These are phyloP conservation scores for Fusarium xyrophilum DNA, from an alignment of 2,329 filamentous ascomycete genomes.

Conservation along the genomic window DNA sequence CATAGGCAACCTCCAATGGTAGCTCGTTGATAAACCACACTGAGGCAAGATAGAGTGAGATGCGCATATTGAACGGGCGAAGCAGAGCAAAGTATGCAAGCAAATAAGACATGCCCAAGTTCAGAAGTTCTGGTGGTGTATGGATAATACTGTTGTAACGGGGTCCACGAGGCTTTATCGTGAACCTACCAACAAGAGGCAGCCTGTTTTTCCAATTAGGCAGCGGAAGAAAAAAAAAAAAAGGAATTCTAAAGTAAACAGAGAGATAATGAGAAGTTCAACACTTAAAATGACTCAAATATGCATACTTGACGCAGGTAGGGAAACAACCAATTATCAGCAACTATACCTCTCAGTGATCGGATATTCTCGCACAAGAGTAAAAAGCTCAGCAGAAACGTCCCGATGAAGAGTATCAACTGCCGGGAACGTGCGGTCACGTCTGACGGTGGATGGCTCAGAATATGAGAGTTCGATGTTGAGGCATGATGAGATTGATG, in stretches of 20 bases:
- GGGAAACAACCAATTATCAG: conserved; percentile 4
- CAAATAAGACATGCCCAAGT: conserved; percentile 5
- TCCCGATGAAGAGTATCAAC: neutral
- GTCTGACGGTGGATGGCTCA: conserved; percentile 38
- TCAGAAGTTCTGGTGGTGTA: neutral
- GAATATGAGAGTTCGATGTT: conserved; percentile 12
- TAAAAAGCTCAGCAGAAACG: conserved; percentile 1
- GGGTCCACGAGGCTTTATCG: neutral
- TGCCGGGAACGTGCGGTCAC: conserved; percentile 32
- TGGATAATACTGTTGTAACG: neutral
- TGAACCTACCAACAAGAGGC: neutral
- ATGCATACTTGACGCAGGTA: conserved; percentile 27
- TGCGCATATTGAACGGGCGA: conserved; percentile 2
- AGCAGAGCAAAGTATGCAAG: neutral
- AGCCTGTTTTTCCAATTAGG: conserved; percentile 8
- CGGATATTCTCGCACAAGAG: conserved; percentile 4
- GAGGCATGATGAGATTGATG: conserved; percentile 17
- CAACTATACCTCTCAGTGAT: neutral
- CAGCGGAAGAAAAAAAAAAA: neutral
- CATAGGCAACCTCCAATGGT: conserved; percentile 22
- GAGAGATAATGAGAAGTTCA: neutral
- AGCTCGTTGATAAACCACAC: conserved; percentile 25
- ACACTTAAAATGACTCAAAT: conserved; percentile 37
- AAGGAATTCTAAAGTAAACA: neutral
- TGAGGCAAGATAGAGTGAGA: neutral